phyloP scores from a whole-genome alignment of 2,329 filamentous ascomycete genomes.

The Calycina herbarum region DNA sequence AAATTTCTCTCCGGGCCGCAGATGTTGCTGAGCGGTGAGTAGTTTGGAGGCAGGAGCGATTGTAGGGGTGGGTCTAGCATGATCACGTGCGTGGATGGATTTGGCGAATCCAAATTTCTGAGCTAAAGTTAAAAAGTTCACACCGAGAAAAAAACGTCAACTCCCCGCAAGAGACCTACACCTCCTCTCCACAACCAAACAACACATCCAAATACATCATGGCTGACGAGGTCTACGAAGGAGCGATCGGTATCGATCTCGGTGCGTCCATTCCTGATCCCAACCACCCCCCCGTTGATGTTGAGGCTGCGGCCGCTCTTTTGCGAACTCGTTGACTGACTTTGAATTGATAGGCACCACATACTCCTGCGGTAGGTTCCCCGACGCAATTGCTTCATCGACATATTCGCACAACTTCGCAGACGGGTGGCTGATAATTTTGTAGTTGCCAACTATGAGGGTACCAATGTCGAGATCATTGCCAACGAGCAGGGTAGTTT shows the following conservation, averaged over 20 bases:
- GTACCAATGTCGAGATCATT: constrained; percentile 98
- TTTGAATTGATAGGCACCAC: constrained; percentile 73
- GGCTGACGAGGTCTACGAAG: constrained; percentile 98
- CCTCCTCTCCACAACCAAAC: not conserved
- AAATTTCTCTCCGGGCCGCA: not conserved
- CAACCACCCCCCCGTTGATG: not conserved
- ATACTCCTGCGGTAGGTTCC: constrained; percentile 74
- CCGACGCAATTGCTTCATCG: constrained; percentile 9
- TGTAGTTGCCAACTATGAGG: constrained; percentile 92
- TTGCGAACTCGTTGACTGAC: constrained; percentile 25
- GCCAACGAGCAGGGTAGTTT: constrained; percentile 99
- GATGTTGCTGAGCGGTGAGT: not conserved
- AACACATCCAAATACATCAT: constrained; percentile 55
- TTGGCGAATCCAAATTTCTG: constrained; percentile 8
- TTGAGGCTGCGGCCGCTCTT: not conserved
- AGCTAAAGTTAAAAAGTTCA: constrained; percentile 10
- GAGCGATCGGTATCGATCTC: constrained; percentile 99
- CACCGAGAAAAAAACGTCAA: constrained; percentile 7
- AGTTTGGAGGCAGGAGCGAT: not conserved
- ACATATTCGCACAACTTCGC: not conserved
- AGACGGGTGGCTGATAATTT: constrained; percentile 22
- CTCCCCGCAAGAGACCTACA: constrained; percentile 3
- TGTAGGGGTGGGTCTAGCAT: not conserved
- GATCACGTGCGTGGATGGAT: constrained; percentile 1
- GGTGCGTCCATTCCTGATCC: constrained; percentile 58